These are phyloP conservation scores for Pleurotus citrinopileatus DNA, from an alignment of 768 basidiomycete genomes.

Conservation along the genomic window DNA sequence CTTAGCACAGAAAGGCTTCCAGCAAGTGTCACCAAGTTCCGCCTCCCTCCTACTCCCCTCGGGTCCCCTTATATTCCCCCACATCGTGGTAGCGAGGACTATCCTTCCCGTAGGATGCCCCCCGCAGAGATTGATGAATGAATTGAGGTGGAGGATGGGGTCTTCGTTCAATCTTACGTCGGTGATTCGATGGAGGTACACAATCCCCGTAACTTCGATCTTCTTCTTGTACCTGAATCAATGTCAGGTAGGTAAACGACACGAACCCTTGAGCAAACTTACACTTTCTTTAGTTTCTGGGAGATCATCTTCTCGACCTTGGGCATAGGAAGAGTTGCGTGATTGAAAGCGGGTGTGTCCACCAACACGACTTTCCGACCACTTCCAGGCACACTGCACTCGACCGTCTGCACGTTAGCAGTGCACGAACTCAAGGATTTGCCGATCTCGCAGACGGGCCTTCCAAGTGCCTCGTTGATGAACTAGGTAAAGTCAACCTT, in stretches of 20 bases:
- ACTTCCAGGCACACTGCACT: neutral
- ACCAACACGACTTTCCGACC: constrained; percentile 11
- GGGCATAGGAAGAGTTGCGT: constrained; percentile 9
- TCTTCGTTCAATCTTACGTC: constrained; percentile 23
- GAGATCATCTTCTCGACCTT: constrained; percentile 12
- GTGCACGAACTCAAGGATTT: constrained; percentile 14
- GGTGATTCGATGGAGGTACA: constrained; percentile 37
- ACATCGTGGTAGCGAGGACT: constrained; percentile 43
- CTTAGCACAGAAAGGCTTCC: constrained; percentile 36
- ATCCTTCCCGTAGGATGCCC: constrained; percentile 38
- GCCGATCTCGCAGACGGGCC: neutral
- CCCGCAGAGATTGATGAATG: constrained; percentile 21
- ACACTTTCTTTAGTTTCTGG: constrained; percentile 8
- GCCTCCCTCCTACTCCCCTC: constrained; percentile 24
- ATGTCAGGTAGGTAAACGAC: neutral
- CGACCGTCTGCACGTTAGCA: constrained; percentile 5
- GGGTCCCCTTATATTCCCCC: constrained; percentile 26
- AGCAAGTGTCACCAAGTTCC: constrained; percentile 32
- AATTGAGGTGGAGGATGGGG: constrained; percentile 4
- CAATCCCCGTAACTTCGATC: constrained; percentile 25
- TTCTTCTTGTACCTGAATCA: constrained; percentile 8
- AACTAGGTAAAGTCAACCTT: constrained; percentile 12
- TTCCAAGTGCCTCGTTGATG: constrained; percentile 12
- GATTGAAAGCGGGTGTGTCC: constrained; percentile 19
- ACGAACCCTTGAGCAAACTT: too few species aligned